phyloP scores from a whole-genome alignment of 2,329 filamentous ascomycete species.

The Penicillium sp. region DNA sequence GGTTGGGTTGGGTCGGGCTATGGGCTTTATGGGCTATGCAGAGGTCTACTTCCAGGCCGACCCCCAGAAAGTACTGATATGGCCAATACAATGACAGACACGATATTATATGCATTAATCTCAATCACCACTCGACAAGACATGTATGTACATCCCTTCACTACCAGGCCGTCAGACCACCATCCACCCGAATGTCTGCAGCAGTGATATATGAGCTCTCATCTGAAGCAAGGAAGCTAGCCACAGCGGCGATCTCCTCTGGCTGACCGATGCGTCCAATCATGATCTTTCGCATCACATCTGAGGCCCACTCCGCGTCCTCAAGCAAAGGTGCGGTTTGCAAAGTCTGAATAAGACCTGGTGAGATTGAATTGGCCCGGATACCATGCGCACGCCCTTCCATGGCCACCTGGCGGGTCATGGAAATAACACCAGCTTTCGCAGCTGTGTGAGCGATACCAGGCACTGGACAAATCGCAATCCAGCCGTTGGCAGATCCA shows the following conservation, averaged over 20 bases:
- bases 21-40: no score
- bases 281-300: not conserved
- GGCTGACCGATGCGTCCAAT: not conserved
- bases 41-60: not conserved
- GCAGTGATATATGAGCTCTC: conserved; percentile 4
- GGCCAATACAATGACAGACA: not conserved
- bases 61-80: not conserved
- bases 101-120: not conserved
- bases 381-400: conserved; percentile 2
- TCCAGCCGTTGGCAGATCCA: conserved; percentile 1
- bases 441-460: not conserved
- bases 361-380: conserved; percentile 3
- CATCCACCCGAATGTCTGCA: conserved; percentile 5
- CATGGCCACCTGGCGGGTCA: conserved; percentile 6
- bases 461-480: not conserved
- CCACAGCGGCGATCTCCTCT: not conserved
- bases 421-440: conserved; percentile 7
- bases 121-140: not conserved
- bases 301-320: not conserved
- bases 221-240: conserved; percentile 5
- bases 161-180: conserved; percentile 6
- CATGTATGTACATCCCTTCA: not conserved
- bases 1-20: no score
- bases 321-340: not conserved
- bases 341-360: not conserved